Evolutionary conservation across 176 grass and related monocot genomes (phyloP), one percentile per base, ranked within the genome.

Genomic region (Saccharum spontaneum): DNA sequence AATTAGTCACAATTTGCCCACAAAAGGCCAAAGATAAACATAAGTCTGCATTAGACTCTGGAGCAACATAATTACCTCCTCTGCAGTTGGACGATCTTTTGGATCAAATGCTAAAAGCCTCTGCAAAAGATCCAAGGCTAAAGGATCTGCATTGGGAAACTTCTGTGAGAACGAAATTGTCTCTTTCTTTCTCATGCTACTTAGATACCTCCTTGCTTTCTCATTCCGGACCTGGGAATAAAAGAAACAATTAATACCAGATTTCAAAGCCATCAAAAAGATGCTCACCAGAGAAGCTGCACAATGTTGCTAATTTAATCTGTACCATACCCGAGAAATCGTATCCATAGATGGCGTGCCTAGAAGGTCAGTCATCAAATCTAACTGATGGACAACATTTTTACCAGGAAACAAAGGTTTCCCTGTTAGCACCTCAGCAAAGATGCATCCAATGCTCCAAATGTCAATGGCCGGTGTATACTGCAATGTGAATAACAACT

Each of bases 381-480:
- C 97, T 84, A 99, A 90, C 69, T 99, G 97, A 86, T 99, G 97
- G 54, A 99, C 97, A 85, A 99, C 97, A 92, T 99, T 99, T 94
- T 96, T 99, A 90, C 97, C 97, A 82, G 97, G 93, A 85, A 99
- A 99, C 77, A 99, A 90, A 71, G 97, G 97, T 73, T 96, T 99
- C 48, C 97, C 97, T 64, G 93, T 96, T 64, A 99, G 46, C 59
- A 99, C 91, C 90, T 99, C 97, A 67, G 97, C 93, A 73, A 99
- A 99, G 67, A 99, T 99, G 90, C 97, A 99, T 75, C 97, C 97
- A 30, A 99, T 96, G 87, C 97, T 99, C 97, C 97, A 99, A 81
- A 96, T 95, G 79, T 99, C 97, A 84, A 99, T 99, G 68, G 97
- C 97, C 69, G 97, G 89, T 57, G 97, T 99, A 84, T 99, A 99